These are phyloP conservation scores for Cryptomeria japonica DNA, from an alignment of 75 land plant genomes.

Conservation along the genomic window DNA sequence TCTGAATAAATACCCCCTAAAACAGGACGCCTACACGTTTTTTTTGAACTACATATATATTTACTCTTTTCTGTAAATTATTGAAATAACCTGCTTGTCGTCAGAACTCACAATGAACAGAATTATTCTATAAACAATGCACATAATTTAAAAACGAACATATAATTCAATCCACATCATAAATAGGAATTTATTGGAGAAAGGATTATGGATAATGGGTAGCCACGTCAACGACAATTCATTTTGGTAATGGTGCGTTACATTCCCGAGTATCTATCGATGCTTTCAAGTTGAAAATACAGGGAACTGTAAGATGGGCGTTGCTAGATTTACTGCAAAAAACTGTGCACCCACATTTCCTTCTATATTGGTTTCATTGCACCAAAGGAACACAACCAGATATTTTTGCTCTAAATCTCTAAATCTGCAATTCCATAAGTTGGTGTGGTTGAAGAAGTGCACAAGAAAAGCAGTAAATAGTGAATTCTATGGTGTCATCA, in stretches of 20 bases:
- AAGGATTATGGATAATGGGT: not conserved
- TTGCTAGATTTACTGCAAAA: not conserved
- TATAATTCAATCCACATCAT: not conserved
- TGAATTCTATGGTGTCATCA: not conserved
- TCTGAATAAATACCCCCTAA: too few species aligned
- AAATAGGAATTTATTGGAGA: not conserved
- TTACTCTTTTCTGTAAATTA: too few species aligned
- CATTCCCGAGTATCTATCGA: not conserved
- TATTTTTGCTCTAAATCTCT: not conserved
- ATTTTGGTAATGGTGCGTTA: not conserved
- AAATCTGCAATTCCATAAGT: not conserved
- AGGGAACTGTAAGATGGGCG: not conserved
- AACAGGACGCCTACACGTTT: too few species aligned
- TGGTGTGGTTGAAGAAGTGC: not conserved
- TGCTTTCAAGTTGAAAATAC: not conserved
- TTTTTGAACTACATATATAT: too few species aligned
- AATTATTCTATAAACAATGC: too few species aligned
- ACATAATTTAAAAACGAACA: too few species aligned
- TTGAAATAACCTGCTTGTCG: too few species aligned
- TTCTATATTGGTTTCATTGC: not conserved
- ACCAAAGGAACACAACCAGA: not conserved
- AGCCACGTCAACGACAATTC: not conserved
- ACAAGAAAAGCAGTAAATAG: not conserved
- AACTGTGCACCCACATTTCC: not conserved
- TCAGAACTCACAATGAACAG: too few species aligned